Percentiles rank a stretch among this genome's conserved stretches.
phyloP scores from a whole-genome alignment of 2,329 filamentous ascomycete species.

The Fusarium sterilihyphosum region DNA sequence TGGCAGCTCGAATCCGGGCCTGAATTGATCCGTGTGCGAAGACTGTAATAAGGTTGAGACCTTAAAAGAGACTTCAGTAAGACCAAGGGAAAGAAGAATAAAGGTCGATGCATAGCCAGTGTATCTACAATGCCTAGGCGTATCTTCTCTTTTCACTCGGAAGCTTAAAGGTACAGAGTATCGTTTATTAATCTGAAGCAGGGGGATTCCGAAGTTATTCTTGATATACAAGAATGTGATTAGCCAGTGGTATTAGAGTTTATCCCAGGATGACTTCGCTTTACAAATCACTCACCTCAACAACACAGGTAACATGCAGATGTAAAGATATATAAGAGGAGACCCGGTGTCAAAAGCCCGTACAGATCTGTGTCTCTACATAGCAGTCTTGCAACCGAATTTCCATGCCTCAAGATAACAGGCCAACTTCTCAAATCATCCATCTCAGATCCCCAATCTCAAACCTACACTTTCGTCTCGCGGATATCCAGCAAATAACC shows the following conservation, averaged over 20 bases:
- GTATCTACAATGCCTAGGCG: background rate
- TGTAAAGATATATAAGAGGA: background rate
- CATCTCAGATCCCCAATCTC: background rate
- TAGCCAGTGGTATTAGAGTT: background rate
- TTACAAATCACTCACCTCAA: background rate
- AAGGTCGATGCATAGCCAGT: rapidly evolving
- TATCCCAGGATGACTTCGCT: too few relatives aligned
- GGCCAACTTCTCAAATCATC: background rate
- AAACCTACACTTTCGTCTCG: background rate
- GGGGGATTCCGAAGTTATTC: background rate
- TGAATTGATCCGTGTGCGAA: too few relatives aligned
- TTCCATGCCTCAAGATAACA: background rate
- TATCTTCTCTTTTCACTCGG: rapidly evolving
- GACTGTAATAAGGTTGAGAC: background rate
- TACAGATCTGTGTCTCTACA: background rate
- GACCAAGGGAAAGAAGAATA: background rate
- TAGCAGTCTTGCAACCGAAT: rapidly evolving
- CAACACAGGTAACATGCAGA: rapidly evolving
- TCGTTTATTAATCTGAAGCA: background rate
- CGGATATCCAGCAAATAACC: rapidly evolving
- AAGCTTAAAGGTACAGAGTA: rapidly evolving
- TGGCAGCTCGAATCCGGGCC: rapidly evolving
- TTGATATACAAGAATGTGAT: background rate
- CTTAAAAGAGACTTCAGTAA: background rate
- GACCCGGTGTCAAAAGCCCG: rapidly evolving